Evolutionary conservation across 176 grass and related monocot genomes (phyloP).

Genomic region (Tuctoria greenei): DNA sequence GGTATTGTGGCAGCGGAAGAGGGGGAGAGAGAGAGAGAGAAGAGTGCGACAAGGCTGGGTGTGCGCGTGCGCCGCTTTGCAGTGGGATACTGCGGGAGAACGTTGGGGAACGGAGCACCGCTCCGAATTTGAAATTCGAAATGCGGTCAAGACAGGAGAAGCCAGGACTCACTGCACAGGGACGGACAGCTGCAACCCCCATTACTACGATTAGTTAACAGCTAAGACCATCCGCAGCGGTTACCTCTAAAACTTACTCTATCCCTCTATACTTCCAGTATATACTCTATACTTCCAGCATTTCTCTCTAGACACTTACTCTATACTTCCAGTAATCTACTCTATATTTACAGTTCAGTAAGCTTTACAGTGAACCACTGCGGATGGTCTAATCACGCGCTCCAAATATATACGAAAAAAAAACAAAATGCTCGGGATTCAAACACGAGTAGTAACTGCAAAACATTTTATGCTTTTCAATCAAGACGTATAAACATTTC

Average conservation of each 20-base stretch:
- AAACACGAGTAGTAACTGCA: not conserved
- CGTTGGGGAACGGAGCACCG: constrained; percentile 34
- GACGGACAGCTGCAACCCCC: constrained; percentile 19
- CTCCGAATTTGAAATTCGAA: constrained; percentile 83
- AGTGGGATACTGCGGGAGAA: not conserved
- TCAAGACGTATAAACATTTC: not conserved
- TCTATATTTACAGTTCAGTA: no score
- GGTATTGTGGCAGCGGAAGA: not conserved
- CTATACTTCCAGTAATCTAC: no score
- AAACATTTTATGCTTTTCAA: not conserved
- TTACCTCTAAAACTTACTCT: no score
- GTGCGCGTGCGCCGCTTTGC: constrained; percentile 43
- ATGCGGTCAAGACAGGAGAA: constrained; percentile 23
- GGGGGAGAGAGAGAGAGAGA: not conserved
- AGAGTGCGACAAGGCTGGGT: not conserved
- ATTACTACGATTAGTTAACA: constrained; percentile 5
- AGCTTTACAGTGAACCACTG: no score
- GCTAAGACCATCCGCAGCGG: no score
- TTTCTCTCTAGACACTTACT: no score
- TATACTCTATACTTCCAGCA: no score
- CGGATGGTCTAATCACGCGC: constrained; percentile 31
- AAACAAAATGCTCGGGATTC: not conserved
- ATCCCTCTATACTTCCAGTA: no score
- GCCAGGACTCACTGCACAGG: constrained; percentile 20
- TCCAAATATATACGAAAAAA: not conserved